Conservation (phyloP, 1,284 basidiomycete genomes). For the Boletus sp. region DNA sequence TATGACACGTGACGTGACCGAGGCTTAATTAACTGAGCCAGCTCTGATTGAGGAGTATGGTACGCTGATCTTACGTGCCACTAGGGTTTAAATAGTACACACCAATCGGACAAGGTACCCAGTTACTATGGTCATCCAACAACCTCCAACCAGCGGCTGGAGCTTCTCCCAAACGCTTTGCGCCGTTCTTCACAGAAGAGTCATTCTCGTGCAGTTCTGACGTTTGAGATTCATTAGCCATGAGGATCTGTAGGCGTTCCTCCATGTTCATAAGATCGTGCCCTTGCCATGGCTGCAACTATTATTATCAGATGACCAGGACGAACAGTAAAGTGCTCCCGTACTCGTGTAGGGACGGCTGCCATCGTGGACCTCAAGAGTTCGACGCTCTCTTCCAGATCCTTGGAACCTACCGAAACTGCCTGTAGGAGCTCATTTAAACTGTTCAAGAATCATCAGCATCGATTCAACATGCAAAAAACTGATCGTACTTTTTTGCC, state of each 20-base stretch:
- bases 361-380: constrained; percentile 14
- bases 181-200: neutral
- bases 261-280: constrained; percentile 52
- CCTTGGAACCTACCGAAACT: constrained; percentile 19
- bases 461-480: neutral
- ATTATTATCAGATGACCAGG: constrained; percentile 3
- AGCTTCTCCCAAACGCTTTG: neutral
- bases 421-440: constrained; percentile 20
- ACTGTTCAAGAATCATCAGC: constrained; percentile 18
- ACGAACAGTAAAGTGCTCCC: neutral
- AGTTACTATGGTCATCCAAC: constrained; percentile 40
- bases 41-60: too few species aligned
- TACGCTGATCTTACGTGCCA: constrained; percentile 4
- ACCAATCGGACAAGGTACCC: constrained; percentile 67
- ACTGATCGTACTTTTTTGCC: constrained; percentile 37
- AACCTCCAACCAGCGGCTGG: constrained; percentile 47
- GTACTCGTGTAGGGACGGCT: constrained; percentile 17
- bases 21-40: neutral
- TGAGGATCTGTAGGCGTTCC: constrained; percentile 44
- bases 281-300: constrained; percentile 44
- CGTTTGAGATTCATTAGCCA: constrained; percentile 17
- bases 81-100: constrained; percentile 35
- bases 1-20: constrained; percentile 28
- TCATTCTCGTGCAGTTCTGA: neutral
- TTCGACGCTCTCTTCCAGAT: constrained; percentile 18